Evolutionary conservation across 768 basidiomycete genomes (phyloP).

Genomic region (Lentinula sp.): DNA sequence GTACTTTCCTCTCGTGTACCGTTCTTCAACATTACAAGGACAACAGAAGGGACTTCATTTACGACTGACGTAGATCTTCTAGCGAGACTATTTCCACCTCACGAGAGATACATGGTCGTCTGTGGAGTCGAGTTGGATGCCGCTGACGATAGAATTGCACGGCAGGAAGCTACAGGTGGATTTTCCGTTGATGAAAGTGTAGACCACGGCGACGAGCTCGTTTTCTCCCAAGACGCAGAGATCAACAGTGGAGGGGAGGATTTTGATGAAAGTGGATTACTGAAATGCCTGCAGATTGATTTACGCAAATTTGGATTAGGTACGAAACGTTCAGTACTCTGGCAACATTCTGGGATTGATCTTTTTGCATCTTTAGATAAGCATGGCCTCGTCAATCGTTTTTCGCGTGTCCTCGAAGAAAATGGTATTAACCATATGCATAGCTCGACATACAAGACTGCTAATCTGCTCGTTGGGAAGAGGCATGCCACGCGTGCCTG

Average conservation of each 20-base stretch:
- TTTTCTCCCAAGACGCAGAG: slow-evolving; percentile 21
- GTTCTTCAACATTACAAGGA: slow-evolving; percentile 78
- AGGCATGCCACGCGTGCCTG: slow-evolving; percentile 51
- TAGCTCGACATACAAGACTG: slow-evolving; percentile 78
- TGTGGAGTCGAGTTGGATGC: slow-evolving; percentile 66
- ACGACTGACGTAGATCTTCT: slow-evolving; percentile 67
- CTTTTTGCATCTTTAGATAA: slow-evolving; percentile 44
- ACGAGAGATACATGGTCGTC: slow-evolving; percentile 68
- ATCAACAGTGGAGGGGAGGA: slow-evolving; percentile 34
- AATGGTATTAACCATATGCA: slow-evolving; percentile 82
- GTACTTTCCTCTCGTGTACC: slow-evolving; percentile 32
- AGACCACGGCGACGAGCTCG: background rate
- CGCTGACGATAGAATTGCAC: slow-evolving; percentile 32
- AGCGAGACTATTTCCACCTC: slow-evolving; percentile 63
- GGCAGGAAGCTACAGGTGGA: slow-evolving; percentile 9
- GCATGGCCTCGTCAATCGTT: slow-evolving; percentile 71
- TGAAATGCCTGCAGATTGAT: slow-evolving; percentile 75
- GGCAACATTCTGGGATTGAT: background rate
- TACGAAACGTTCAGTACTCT: slow-evolving; percentile 13
- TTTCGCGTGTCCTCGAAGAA: slow-evolving; percentile 65
- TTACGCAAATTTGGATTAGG: slow-evolving; percentile 67
- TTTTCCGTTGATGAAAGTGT: background rate
- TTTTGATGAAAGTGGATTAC: slow-evolving; percentile 27
- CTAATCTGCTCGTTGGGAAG: slow-evolving; percentile 69
- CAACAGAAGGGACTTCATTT: slow-evolving; percentile 69